phyloP scores from a whole-genome alignment of 202 grass and related monocot genomes.

The Panicum hallii region DNA sequence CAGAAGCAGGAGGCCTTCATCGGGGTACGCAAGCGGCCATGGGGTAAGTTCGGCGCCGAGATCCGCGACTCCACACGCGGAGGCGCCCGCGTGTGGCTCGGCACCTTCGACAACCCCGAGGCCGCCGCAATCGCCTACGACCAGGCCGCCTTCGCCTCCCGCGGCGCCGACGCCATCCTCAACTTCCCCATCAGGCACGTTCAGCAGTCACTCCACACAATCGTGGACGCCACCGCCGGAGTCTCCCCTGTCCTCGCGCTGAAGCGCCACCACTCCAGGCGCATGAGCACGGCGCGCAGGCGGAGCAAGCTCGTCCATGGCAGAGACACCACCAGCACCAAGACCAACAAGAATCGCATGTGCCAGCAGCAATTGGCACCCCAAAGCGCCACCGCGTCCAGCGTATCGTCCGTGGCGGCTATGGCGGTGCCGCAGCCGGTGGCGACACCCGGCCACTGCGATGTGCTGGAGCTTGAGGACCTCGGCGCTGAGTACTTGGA shows the following conservation, averaged over 20 bases:
- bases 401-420: too few species aligned
- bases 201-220: neutral
- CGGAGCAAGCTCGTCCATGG: too few species aligned
- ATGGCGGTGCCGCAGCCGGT: neutral
- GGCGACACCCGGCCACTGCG: neutral
- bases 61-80: neutral
- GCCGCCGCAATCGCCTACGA: conserved; percentile 68
- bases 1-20: neutral
- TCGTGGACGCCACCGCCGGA: neutral
- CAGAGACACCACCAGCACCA: too few species aligned
- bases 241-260: conserved; percentile 20
- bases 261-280: neutral
- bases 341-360: too few species aligned
- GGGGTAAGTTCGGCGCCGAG: neutral
- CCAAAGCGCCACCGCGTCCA: too few species aligned
- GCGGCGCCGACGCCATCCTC: conserved; percentile 48
- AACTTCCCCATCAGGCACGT: conserved; percentile 52
- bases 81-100: conserved; percentile 64
- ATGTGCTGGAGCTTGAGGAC: conserved; percentile 26
- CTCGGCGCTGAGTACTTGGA: conserved; percentile 23
- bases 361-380: too few species aligned
- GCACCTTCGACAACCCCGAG: conserved; percentile 94
- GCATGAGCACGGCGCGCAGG: neutral
- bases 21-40: neutral
- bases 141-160: conserved; percentile 46